Base-by-base conservation (phyloP, 2,329 filamentous ascomycete species). In the Fusarium newnesense region DNA sequence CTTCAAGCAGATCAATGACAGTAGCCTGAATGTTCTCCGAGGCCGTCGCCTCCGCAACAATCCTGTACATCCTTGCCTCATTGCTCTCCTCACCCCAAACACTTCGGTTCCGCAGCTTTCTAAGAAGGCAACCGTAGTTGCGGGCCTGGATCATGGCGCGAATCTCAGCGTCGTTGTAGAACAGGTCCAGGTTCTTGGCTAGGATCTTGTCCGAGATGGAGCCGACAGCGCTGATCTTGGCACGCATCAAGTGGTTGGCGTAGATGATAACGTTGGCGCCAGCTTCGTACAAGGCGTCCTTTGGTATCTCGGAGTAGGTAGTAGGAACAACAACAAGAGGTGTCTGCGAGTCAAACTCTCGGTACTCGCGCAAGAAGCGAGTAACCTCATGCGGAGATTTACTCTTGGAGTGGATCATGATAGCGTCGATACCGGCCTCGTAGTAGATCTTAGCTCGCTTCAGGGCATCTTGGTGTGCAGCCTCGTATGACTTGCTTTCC, bases 351-450 rank as follows among this genome's bases (percentile, higher is more conserved):
- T 63, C 60, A 4, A 34, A 36, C 11, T 63, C n/a, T 15, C 64
- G 64, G 24, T 64, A 67, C 34, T 64, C 62, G 43, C 52, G 64
- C 19, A 67, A 44, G 44, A 67, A 67, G 10, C 60, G 34, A 16
- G 36, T 32, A n/a, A 67, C 62, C 36, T 67, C 64, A 9, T 34
- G 36, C 7, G 64, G 60, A 9, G 61, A 50, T 42, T 67, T 67
- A 18, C 46, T 67, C 64, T 67, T 67, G 28, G 60, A 64, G 52
- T 67, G 64, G 28, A 67, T 67, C 64, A 67, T 67, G 32, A 67
- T 67, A 21, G 60, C 64, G n/a, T 67, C 64, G 9, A 64, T 46
- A 16, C 64, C 64, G 18, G 52, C 64, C 28, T 67, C 60, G 12
- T 64, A 39, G 19, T 67, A 67, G 26, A 67, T 46, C 30, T 42